These are phyloP conservation scores for Sugiyamaella sp. DNA, from an alignment of 1,139 yeast species.

Conservation along the genomic window DNA sequence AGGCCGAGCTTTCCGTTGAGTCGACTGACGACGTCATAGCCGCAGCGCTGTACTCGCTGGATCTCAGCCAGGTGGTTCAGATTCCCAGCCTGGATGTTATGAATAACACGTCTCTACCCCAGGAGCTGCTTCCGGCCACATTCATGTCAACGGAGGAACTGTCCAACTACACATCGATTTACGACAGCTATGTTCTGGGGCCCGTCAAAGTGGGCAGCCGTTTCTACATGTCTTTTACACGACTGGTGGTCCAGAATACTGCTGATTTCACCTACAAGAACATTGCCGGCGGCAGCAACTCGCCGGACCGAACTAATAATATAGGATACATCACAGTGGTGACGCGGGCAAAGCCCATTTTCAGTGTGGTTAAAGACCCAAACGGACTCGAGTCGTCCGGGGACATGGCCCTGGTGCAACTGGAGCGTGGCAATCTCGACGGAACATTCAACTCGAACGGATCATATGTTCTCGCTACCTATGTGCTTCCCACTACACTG, in stretches of 20 bases:
- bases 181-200: conserved; percentile 31
- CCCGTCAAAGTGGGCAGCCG: conserved; percentile 28
- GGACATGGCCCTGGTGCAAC: conserved; percentile 37
- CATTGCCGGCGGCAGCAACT: background rate
- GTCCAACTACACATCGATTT: conserved; percentile 19
- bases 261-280: conserved; percentile 29
- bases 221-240: conserved; percentile 33
- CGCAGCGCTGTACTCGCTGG: conserved; percentile 32
- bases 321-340: conserved; percentile 75
- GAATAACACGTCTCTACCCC: conserved; percentile 26
- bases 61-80: conserved; percentile 22
- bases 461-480: conserved; percentile 7
- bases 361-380: conserved; percentile 51
- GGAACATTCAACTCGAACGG: background rate
- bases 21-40: conserved; percentile 35
- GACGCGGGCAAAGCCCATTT: conserved; percentile 58
- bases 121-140: conserved; percentile 30
- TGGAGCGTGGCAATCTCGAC: conserved; percentile 7
- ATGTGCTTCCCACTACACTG: conserved; percentile 24
- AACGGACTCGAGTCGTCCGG: conserved; percentile 47
- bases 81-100: conserved; percentile 22
- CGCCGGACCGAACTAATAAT: conserved; percentile 35
- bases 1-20: conserved; percentile 32
- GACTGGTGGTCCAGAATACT: conserved; percentile 33
- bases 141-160: conserved; percentile 19